These are phyloP conservation scores for Lyophyllum decastes DNA, from an alignment of 768 basidiomycete genomes.

Conservation along the genomic window DNA sequence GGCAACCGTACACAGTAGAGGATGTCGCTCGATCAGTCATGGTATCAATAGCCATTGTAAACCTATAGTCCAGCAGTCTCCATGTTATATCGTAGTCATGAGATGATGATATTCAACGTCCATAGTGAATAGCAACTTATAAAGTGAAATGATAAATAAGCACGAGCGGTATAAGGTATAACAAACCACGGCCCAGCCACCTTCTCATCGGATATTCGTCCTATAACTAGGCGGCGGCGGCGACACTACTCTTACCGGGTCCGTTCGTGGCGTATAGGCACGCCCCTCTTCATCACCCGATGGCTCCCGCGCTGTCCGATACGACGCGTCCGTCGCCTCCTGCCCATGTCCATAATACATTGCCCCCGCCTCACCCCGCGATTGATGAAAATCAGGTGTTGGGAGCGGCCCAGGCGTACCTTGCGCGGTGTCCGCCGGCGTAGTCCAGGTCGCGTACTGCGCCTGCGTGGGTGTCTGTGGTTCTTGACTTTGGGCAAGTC, in stretches of 20 bases:
- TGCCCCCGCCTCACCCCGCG: too few relatives aligned
- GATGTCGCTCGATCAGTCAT: too few relatives aligned
- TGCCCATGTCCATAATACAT: constrained; percentile 18
- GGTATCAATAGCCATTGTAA: too few relatives aligned
- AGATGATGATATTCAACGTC: too few relatives aligned
- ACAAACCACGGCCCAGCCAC: neutral
- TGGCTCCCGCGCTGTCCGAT: constrained; percentile 24
- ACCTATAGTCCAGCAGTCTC: too few relatives aligned
- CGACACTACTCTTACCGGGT: neutral
- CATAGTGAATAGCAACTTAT: too few relatives aligned
- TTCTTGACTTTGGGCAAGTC: too few relatives aligned
- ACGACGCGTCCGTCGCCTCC: constrained; percentile 23
- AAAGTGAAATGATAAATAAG: too few relatives aligned
- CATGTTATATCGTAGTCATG: too few relatives aligned
- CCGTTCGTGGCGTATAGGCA: neutral
- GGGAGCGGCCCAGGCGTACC: neutral
- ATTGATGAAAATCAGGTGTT: neutral
- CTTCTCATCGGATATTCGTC: neutral
- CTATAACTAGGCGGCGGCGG: neutral
- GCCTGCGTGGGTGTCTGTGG: neutral
- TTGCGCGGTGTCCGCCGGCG: neutral
- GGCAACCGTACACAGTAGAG: neutral
- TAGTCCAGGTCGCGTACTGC: neutral
- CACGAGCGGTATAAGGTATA: neutral
- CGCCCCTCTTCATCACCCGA: neutral